Percentiles rank a stretch among this genome's conserved stretches.
Conservation (phyloP, 164 flowering plant species). For the Cinnamomum micranthum region DNA sequence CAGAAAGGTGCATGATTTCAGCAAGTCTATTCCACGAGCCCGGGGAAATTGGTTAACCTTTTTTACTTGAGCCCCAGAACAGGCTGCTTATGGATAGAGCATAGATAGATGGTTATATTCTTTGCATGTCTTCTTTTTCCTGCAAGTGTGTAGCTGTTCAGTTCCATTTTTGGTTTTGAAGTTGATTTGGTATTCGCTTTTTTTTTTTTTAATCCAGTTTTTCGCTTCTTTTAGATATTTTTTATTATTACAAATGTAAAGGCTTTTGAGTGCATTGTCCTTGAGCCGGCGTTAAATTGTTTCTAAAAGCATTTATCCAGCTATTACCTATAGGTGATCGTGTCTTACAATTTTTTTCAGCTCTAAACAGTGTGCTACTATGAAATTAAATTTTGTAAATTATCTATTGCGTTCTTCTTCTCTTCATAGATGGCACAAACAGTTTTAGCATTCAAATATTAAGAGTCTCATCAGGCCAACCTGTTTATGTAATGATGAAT, state of each 20-base stretch:
- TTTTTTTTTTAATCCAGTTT: neutral
- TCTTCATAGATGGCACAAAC: neutral
- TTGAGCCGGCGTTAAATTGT: neutral
- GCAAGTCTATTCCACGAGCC: slow-evolving; percentile 68
- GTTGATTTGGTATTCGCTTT: neutral
- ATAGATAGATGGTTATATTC: slow-evolving; percentile 54
- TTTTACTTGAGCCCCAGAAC: slow-evolving; percentile 62
- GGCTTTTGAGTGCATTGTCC: neutral
- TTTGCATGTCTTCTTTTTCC: neutral
- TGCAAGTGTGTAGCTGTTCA: neutral
- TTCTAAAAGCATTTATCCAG: neutral
- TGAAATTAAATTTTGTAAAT: neutral
- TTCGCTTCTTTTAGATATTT: neutral
- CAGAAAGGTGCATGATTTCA: slow-evolving; percentile 33
- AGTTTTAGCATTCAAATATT: neutral
- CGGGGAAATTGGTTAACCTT: slow-evolving; percentile 83
- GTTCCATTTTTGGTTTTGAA: neutral
- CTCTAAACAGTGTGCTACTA: too few relatives aligned
- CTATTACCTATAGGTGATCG: neutral
- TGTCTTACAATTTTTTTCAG: neutral
- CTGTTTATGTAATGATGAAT: neutral
- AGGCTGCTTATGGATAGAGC: slow-evolving; percentile 67
- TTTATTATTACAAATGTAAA: neutral
- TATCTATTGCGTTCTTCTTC: neutral
- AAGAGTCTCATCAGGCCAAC: neutral